These are phyloP conservation scores for Diaporthe citrichinensis DNA, from an alignment of 2,329 filamentous ascomycete species.

Conservation along the genomic window DNA sequence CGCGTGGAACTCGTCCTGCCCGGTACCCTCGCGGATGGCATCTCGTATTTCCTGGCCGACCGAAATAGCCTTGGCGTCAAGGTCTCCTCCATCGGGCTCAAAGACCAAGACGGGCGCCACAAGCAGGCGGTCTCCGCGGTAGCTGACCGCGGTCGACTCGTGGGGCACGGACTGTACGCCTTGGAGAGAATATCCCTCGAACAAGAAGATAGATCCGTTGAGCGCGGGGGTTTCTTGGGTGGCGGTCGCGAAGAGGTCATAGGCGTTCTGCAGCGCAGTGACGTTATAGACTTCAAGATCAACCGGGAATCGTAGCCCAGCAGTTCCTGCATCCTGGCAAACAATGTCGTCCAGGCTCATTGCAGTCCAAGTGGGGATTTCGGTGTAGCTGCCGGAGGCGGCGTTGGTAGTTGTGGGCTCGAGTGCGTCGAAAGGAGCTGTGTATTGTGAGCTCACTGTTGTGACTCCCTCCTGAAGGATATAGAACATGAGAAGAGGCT, in stretches of 20 bases:
- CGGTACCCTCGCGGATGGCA: conserved; percentile 54
- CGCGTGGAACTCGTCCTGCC: conserved; percentile 50
- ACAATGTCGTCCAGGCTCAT: conserved; percentile 11
- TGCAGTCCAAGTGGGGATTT: conserved; percentile 20
- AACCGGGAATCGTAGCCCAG: conserved; percentile 18
- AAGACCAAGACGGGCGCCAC: conserved; percentile 56
- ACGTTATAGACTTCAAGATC: conserved; percentile 48
- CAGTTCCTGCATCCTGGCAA: conserved; percentile 25
- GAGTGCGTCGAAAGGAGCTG: conserved; percentile 7
- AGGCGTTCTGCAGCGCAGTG: conserved; percentile 52
- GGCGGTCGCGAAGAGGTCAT: conserved; percentile 51
- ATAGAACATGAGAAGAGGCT: conserved; percentile 31
- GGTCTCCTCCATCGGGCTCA: conserved; percentile 48
- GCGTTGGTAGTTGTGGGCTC: background rate
- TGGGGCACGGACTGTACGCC: conserved; percentile 51
- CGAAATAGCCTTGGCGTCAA: conserved; percentile 51
- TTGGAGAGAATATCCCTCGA: conserved; percentile 58
- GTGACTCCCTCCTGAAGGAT: conserved; percentile 10
- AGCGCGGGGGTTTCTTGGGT: conserved; percentile 48
- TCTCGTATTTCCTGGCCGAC: conserved; percentile 56
- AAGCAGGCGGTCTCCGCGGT: conserved; percentile 53
- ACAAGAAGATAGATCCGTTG: conserved; percentile 57
- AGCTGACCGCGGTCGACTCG: conserved; percentile 10
- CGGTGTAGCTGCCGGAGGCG: conserved; percentile 20
- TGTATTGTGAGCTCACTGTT: background rate